These are phyloP conservation scores for Elymus sibiricus DNA, from an alignment of 176 grass and related monocot genomes.

Conservation along the genomic window DNA sequence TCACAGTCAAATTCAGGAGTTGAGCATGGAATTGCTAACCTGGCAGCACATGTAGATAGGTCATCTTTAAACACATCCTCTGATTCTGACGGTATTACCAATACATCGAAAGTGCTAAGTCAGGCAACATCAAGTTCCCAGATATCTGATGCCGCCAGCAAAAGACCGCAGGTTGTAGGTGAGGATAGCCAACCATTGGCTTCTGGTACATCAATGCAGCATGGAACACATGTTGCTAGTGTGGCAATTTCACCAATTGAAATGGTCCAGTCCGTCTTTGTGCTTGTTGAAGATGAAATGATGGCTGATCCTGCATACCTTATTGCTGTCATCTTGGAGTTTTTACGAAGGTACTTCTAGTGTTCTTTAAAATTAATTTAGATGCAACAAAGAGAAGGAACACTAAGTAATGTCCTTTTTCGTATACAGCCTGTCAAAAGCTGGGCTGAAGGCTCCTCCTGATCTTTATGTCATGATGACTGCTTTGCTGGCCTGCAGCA, in stretches of 20 bases:
- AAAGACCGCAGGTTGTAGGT: conserved; percentile 41
- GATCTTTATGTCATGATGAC: conserved; percentile 68
- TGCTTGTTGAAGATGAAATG: conserved; percentile 92
- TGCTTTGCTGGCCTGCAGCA: conserved; percentile 53
- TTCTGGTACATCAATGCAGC: conserved; percentile 49
- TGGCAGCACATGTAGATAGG: conserved; percentile 32
- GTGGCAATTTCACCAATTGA: conserved; percentile 81
- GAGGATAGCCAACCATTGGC: conserved; percentile 49
- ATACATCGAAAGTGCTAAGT: not conserved
- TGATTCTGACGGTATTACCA: conserved; percentile 58
- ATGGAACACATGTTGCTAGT: conserved; percentile 45
- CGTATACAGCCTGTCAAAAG: conserved; percentile 66
- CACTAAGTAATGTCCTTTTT: conserved; percentile 5
- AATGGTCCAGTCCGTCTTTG: conserved; percentile 84
- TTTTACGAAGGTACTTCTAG: conserved; percentile 62
- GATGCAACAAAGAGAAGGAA: conserved; percentile 6
- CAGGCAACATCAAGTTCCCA: conserved; percentile 14
- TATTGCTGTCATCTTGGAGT: conserved; percentile 76
- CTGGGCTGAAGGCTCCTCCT: conserved; percentile 66
- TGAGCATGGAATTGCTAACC: conserved; percentile 32
- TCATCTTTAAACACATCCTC: conserved; percentile 35
- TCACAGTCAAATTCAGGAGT: conserved; percentile 34
- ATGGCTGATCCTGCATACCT: conserved; percentile 83
- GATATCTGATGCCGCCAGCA: conserved; percentile 18
- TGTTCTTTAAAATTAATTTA: conserved; percentile 7